These are phyloP conservation scores for Hypoxylon sp. DNA, from an alignment of 2,329 filamentous ascomycete species.

Conservation along the genomic window DNA sequence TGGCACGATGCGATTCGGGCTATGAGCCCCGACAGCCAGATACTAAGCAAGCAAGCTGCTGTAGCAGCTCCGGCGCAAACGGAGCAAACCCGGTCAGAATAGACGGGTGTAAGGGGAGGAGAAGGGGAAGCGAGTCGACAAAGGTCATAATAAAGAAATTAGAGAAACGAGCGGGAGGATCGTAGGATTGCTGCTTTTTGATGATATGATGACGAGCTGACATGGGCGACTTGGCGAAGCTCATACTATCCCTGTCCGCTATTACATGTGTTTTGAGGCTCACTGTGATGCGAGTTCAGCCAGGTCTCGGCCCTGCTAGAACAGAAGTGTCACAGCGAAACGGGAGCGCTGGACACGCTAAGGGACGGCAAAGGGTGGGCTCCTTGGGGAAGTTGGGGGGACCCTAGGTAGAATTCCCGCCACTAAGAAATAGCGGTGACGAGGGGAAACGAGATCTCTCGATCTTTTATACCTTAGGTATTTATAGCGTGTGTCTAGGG, in stretches of 20 bases:
- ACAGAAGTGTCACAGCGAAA: slow-evolving; percentile 13
- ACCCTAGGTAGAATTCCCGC: background rate
- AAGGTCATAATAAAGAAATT: slow-evolving; percentile 12
- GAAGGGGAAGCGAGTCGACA: background rate
- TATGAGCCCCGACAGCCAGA: slow-evolving; percentile 11
- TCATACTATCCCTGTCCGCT: slow-evolving; percentile 3
- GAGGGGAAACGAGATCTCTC: slow-evolving; percentile 1
- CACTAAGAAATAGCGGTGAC: slow-evolving; percentile 2
- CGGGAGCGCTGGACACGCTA: slow-evolving; percentile 9
- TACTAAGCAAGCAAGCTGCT: slow-evolving; percentile 27
- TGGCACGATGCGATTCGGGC: slow-evolving; percentile 13
- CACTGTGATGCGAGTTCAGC: background rate
- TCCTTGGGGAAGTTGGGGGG: slow-evolving; percentile 16
- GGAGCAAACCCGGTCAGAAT: background rate
- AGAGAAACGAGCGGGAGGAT: slow-evolving; percentile 14
- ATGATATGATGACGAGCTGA: slow-evolving; percentile 22
- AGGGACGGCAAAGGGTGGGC: background rate
- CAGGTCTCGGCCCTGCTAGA: background rate
- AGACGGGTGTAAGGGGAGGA: background rate
- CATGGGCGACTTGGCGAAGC: slow-evolving; percentile 3
- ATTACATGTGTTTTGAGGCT: background rate
- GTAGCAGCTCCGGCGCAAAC: slow-evolving; percentile 11
- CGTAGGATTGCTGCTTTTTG: slow-evolving; percentile 7
- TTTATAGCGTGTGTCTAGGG: no score
- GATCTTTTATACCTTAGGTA: background rate